Evolutionary conservation across 2,329 filamentous ascomycete genomes (phyloP).

Genomic region (Colletotrichum caudatum): DNA sequence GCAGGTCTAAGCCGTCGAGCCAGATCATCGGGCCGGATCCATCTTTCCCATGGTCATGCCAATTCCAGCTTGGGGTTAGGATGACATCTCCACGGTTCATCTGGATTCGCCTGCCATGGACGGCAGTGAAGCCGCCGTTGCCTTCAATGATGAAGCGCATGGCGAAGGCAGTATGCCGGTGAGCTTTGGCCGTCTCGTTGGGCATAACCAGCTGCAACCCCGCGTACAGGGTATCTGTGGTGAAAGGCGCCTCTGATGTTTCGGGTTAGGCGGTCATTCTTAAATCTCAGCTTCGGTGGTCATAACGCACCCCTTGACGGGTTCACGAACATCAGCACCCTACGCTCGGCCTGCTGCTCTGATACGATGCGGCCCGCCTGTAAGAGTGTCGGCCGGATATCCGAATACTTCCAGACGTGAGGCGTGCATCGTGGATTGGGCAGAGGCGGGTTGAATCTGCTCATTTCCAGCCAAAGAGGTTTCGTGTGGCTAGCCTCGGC

Average conservation of each 20-base stretch:
- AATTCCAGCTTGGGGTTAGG: slow-evolving; percentile 67
- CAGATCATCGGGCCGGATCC: slow-evolving; percentile 66
- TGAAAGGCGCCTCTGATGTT: slow-evolving; percentile 59
- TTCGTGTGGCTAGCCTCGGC: slow-evolving; percentile 42
- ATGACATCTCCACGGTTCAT: slow-evolving; percentile 67
- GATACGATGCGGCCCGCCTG: slow-evolving; percentile 50
- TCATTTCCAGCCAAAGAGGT: slow-evolving; percentile 61
- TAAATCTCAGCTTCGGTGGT: slow-evolving; percentile 42
- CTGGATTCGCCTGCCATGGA: slow-evolving; percentile 60
- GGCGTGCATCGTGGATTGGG: slow-evolving; percentile 57
- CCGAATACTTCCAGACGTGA: slow-evolving; percentile 50
- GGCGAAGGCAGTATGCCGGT: slow-evolving; percentile 66
- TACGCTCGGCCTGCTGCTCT: slow-evolving; percentile 52
- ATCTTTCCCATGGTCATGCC: slow-evolving; percentile 68
- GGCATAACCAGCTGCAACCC: slow-evolving; percentile 67
- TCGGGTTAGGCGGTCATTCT: not conserved
- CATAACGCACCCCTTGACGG: slow-evolving; percentile 46
- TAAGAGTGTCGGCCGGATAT: slow-evolving; percentile 50
- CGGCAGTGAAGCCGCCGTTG: slow-evolving; percentile 64
- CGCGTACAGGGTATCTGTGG: slow-evolving; percentile 67
- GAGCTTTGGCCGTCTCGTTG: slow-evolving; percentile 63
- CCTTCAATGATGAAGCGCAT: slow-evolving; percentile 68
- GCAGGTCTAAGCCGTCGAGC: slow-evolving; percentile 67
- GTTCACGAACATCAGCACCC: slow-evolving; percentile 55
- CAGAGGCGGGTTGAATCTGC: slow-evolving; percentile 55